Evolutionary conservation across 1,284 basidiomycete genomes (phyloP).

Genomic region (Fomes fomentarius): DNA sequence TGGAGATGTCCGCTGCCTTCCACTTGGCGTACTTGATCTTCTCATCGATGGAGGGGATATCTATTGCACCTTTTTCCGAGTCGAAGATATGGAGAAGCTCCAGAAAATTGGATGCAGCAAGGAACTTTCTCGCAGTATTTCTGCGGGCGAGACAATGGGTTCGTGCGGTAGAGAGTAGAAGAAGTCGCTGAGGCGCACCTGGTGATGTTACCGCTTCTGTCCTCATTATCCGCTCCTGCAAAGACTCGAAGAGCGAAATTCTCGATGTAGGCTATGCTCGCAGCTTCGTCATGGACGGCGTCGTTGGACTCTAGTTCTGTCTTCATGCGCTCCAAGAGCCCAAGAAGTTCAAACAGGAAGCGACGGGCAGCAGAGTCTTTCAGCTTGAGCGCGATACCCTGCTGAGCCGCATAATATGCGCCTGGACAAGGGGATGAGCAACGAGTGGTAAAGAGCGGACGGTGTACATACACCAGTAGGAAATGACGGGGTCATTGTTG

Average conservation of each 20-base stretch:
- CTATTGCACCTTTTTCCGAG: constrained; percentile 55
- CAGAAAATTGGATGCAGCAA: constrained; percentile 87
- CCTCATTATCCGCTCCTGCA: constrained; percentile 88
- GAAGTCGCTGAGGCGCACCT: constrained; percentile 47
- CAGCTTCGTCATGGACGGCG: constrained; percentile 82
- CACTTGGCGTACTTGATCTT: constrained; percentile 91
- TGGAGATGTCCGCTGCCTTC: constrained; percentile 90
- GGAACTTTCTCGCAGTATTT: constrained; percentile 85
- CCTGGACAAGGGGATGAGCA: constrained; percentile 46
- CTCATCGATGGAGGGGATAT: constrained; percentile 44
- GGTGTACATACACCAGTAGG: constrained; percentile 86
- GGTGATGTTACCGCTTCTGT: constrained; percentile 76
- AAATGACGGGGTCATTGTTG: constrained; percentile 81
- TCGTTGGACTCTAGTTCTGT: constrained; percentile 74
- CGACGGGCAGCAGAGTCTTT: constrained; percentile 64
- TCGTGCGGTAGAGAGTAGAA: constrained; percentile 22
- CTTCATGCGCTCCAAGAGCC: constrained; percentile 84
- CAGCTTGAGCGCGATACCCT: constrained; percentile 76
- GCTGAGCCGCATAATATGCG: constrained; percentile 89
- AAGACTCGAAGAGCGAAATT: constrained; percentile 94
- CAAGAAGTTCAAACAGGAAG: constrained; percentile 78
- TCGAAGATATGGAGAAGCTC: constrained; percentile 83
- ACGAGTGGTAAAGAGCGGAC: constrained; percentile 3
- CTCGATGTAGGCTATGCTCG: constrained; percentile 88
- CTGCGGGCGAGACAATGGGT: constrained; percentile 39